phyloP scores from a whole-genome alignment of 805 yeast genomes.

The Blastobotrys peoriensis region DNA sequence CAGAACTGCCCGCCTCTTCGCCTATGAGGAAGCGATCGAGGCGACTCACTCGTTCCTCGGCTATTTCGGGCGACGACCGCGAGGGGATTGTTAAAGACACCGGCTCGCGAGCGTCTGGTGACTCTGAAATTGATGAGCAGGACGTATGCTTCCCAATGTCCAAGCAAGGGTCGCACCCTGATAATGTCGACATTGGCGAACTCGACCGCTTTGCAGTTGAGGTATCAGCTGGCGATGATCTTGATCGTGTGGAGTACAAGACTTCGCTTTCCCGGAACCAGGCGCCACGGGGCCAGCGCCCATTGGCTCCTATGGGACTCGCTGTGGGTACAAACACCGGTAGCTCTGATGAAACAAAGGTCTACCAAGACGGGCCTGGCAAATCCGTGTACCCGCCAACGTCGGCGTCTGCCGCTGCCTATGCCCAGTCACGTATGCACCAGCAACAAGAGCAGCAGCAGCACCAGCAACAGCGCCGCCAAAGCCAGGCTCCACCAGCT shows the following conservation, averaged over 20 bases:
- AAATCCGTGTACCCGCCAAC: slow-evolving; percentile 2
- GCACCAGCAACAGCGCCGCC: not conserved
- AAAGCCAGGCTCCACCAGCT: too few species aligned
- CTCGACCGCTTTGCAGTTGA: slow-evolving; percentile 73
- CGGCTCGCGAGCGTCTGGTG: slow-evolving; percentile 44
- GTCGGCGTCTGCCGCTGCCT: slow-evolving; percentile 7
- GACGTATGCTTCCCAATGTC: slow-evolving; percentile 96
- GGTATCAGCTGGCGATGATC: slow-evolving; percentile 26
- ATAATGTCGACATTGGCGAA: slow-evolving; percentile 84
- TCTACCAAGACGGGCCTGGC: not conserved
- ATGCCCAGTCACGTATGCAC: not conserved
- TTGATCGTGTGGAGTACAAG: slow-evolving; percentile 6
- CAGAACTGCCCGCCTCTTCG: not conserved
- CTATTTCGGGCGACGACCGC: slow-evolving; percentile 42
- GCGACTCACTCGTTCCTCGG: slow-evolving; percentile 34
- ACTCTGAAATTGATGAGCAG: slow-evolving; percentile 92
- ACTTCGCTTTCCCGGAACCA: slow-evolving; percentile 2
- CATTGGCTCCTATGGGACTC: slow-evolving; percentile 15
- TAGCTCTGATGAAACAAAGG: not conserved
- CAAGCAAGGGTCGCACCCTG: slow-evolving; percentile 47
- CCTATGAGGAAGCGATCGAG: slow-evolving; percentile 15
- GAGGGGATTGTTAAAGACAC: slow-evolving; percentile 18
- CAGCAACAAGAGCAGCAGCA: not conserved
- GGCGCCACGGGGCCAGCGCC: slow-evolving; percentile 11
- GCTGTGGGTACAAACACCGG: slow-evolving; percentile 3